These are phyloP conservation scores for Neonectria coccinea DNA, from an alignment of 2,329 filamentous ascomycete species.

Conservation along the genomic window DNA sequence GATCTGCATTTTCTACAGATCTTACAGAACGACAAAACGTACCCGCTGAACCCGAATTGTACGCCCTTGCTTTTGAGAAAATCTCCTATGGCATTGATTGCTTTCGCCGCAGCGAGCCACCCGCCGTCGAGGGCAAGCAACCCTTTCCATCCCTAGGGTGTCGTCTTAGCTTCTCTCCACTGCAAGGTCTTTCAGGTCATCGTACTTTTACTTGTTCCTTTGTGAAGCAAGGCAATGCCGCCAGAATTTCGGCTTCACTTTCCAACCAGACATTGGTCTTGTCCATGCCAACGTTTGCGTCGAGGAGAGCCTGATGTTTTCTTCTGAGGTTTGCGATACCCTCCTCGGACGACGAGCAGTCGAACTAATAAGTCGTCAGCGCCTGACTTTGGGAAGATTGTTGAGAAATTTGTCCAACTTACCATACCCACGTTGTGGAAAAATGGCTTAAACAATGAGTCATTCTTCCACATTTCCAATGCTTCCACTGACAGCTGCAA, in stretches of 20 bases:
- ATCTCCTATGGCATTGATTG: slow-evolving; percentile 18
- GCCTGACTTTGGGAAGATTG: neutral
- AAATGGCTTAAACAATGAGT: slow-evolving; percentile 19
- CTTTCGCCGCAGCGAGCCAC: slow-evolving; percentile 24
- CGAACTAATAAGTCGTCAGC: slow-evolving; percentile 1
- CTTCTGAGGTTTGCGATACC: slow-evolving; percentile 10
- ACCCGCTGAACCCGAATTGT: slow-evolving; percentile 20
- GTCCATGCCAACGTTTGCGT: slow-evolving; percentile 6
- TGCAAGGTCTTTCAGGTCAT: neutral
- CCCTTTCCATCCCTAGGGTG: slow-evolving; percentile 22
- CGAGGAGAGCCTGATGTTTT: neutral
- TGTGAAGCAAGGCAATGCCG: slow-evolving; percentile 10
- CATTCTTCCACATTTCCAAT: slow-evolving; percentile 21
- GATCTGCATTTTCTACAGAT: neutral
- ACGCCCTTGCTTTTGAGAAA: slow-evolving; percentile 19
- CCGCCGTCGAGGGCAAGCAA: slow-evolving; percentile 7
- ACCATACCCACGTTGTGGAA: slow-evolving; percentile 25
- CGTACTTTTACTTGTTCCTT: slow-evolving; percentile 18
- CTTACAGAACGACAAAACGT: neutral
- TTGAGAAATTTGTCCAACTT: neutral
- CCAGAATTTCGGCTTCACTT: slow-evolving; percentile 15
- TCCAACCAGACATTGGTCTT: slow-evolving; percentile 19
- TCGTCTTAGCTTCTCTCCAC: slow-evolving; percentile 4
- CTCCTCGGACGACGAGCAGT: slow-evolving; percentile 18
- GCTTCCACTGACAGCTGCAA: slow-evolving; percentile 20